phyloP scores from a whole-genome alignment of 2,329 filamentous ascomycete species.

The Colletotrichum lindemuthianum region DNA sequence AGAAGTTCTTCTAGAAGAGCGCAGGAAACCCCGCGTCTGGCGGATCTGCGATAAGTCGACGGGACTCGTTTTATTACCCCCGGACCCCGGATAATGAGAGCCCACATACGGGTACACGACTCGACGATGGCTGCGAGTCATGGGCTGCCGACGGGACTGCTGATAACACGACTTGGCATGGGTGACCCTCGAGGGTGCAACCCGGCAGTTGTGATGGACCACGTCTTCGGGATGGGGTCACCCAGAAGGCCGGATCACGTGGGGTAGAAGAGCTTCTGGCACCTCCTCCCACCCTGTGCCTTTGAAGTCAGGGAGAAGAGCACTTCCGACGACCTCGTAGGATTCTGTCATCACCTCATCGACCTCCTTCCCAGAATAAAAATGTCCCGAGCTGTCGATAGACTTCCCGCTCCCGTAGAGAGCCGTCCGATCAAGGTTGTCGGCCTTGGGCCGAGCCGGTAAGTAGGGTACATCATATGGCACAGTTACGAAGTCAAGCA shows the following conservation, averaged over 20 bases:
- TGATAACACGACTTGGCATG: slow-evolving; percentile 10
- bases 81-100: slow-evolving; percentile 18
- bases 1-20: background rate
- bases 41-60: slow-evolving; percentile 6
- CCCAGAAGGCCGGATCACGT: too few species aligned
- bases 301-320: background rate
- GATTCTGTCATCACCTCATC: background rate
- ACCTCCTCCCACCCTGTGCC: background rate
- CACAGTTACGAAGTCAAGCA: background rate
- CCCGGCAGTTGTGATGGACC: background rate
- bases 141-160: background rate
- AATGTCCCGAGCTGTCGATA: slow-evolving; percentile 30
- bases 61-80: background rate
- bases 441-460: slow-evolving; percentile 32
- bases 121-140: slow-evolving; percentile 27
- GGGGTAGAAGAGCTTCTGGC: slow-evolving; percentile 18
- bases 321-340: background rate
- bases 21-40: background rate
- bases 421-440: slow-evolving; percentile 26
- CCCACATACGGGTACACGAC: slow-evolving; percentile 28
- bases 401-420: slow-evolving; percentile 21
- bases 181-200: background rate
- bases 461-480: background rate
- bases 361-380: background rate
- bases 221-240: background rate